Evolutionary conservation across 2,329 filamentous ascomycete genomes (phyloP).

Genomic region (Decorospora gaudefroyi): DNA sequence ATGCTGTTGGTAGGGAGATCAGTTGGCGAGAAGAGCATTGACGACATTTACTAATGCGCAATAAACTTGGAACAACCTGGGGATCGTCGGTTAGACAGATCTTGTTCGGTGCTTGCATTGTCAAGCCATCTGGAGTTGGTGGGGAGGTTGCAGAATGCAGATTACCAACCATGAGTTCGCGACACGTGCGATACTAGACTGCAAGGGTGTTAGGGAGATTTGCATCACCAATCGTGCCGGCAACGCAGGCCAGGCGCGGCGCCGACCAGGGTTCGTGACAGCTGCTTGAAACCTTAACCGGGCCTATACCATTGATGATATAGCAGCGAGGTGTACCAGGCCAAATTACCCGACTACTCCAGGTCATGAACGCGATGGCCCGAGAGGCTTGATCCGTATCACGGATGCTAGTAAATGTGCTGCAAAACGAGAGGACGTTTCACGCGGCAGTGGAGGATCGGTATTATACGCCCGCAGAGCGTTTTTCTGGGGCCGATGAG

Average conservation of each 20-base stretch:
- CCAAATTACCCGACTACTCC: conserved; percentile 10
- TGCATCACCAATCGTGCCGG: conserved; percentile 27
- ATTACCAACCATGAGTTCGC: too few species aligned
- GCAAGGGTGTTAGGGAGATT: conserved; percentile 21
- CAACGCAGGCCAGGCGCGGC: conserved; percentile 19
- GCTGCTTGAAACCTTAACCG: conserved; percentile 6
- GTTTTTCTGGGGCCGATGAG: conserved; percentile 1
- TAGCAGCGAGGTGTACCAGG: conserved; percentile 50
- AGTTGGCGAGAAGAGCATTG: conserved; percentile 11
- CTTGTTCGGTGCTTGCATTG: too few species aligned
- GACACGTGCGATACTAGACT: conserved; percentile 17
- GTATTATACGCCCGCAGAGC: neutral
- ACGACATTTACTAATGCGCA: conserved; percentile 2
- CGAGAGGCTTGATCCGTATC: conserved; percentile 48
- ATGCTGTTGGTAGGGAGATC: conserved; percentile 24
- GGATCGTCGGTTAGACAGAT: too few species aligned
- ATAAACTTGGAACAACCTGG: neutral
- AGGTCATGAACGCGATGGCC: conserved; percentile 6
- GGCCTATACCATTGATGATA: conserved; percentile 10
- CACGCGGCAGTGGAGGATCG: conserved; percentile 1
- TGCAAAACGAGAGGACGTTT: conserved; percentile 26
- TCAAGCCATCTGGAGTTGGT: too few species aligned
- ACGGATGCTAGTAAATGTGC: conserved; percentile 3
- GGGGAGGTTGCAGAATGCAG: too few species aligned
- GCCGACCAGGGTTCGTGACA: conserved; percentile 9